Conservation (phyloP, 805 yeast genomes). For the Metschnikowia cerradonensis region DNA sequence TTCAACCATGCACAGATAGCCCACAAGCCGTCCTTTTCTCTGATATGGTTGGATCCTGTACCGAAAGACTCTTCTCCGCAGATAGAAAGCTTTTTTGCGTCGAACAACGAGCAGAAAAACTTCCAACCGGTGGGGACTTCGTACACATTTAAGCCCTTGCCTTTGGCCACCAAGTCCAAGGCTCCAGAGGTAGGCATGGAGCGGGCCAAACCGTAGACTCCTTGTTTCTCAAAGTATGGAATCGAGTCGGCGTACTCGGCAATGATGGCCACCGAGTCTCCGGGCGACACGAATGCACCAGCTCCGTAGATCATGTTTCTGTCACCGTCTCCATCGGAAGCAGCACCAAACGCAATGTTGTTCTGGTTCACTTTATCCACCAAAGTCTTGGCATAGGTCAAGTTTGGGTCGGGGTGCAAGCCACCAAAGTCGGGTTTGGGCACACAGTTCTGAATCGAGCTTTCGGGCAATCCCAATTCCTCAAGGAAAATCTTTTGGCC, state of each 20-base stretch:
- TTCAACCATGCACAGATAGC: constrained; percentile 97
- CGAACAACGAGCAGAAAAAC: constrained; percentile 93
- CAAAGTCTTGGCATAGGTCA: constrained; percentile 86
- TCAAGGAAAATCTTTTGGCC: constrained; percentile 80
- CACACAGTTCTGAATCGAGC: constrained; percentile 69
- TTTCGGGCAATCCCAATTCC: constrained; percentile 71
- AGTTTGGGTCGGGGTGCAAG: constrained; percentile 94
- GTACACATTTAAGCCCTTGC: constrained; percentile 68
- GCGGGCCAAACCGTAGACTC: constrained; percentile 90
- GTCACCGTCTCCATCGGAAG: constrained; percentile 99
- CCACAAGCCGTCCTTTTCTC: constrained; percentile 98
- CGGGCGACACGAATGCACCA: constrained; percentile 92
- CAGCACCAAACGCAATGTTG: constrained; percentile 90
- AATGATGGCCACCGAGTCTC: constrained; percentile 96
- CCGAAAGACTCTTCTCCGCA: constrained; percentile 99
- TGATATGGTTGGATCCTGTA: constrained; percentile 94
- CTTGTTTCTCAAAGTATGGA: constrained; percentile 86
- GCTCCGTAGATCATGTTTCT: constrained; percentile 98
- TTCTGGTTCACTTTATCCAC: constrained; percentile 83
- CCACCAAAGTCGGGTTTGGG: constrained; percentile 96
- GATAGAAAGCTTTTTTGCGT: constrained; percentile 86
- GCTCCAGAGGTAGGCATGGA: constrained; percentile 98
- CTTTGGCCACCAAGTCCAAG: constrained; percentile 82
- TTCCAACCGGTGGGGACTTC: constrained; percentile 99
- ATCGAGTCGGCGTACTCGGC: constrained; percentile 86